Percentiles rank a stretch among this genome's conserved stretches.
phyloP scores from a whole-genome alignment of 768 basidiomycete genomes.

The Leccinum sublutescens region DNA sequence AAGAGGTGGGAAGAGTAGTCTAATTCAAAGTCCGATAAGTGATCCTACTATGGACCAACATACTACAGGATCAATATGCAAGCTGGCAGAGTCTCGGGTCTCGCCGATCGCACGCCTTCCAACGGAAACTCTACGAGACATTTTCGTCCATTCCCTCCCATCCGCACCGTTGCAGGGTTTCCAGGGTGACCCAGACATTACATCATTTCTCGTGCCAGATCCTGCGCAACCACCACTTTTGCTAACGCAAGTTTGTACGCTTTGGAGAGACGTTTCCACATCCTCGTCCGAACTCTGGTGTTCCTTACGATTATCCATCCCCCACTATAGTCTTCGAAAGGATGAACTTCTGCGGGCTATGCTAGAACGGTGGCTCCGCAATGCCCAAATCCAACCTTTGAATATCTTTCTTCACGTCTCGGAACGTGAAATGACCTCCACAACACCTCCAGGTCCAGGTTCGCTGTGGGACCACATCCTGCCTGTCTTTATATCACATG shows the following conservation, averaged over 20 bases:
- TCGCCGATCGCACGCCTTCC: background rate
- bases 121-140: background rate
- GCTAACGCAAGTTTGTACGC: background rate
- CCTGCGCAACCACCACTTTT: background rate
- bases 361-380: slow-evolving; percentile 1
- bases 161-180: background rate
- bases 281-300: slow-evolving; percentile 1
- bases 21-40: too few species aligned
- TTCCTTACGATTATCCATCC: background rate
- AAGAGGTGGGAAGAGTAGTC: too few species aligned
- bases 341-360: background rate
- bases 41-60: too few species aligned
- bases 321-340: background rate
- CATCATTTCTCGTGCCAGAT: background rate
- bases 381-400: background rate
- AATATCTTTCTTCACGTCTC: background rate
- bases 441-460: background rate
- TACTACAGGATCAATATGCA: background rate
- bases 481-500: background rate
- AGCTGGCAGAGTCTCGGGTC: background rate
- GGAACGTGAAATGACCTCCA: background rate
- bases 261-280: background rate
- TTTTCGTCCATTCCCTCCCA: background rate
- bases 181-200: background rate
- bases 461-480: background rate